Conservation (phyloP, 202 grass and related monocot genomes). For the Setaria italica region DNA sequence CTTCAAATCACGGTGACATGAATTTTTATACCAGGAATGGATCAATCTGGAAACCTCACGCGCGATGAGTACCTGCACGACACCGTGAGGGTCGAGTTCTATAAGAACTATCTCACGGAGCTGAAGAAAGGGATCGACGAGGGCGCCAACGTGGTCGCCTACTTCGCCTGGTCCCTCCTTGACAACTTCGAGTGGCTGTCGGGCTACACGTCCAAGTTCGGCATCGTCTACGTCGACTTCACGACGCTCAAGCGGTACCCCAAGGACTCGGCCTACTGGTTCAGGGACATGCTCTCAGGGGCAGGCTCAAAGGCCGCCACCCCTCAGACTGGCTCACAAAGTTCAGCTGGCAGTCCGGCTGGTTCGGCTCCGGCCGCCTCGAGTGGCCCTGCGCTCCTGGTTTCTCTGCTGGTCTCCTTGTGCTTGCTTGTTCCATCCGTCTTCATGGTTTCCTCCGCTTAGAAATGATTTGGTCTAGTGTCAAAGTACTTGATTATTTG, state of each 20-base stretch:
- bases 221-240: conserved; percentile 83
- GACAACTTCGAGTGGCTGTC: conserved; percentile 94
- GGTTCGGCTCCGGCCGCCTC: conserved; percentile 36
- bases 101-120: conserved; percentile 75
- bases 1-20: conserved; percentile 9
- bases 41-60: conserved; percentile 73
- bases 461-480: neutral
- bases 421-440: conserved; percentile 42
- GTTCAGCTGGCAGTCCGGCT: neutral
- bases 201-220: conserved; percentile 86
- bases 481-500: neutral
- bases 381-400: conserved; percentile 1
- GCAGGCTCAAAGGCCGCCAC: conserved; percentile 21
- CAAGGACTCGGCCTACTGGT: conserved; percentile 86
- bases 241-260: conserved; percentile 69
- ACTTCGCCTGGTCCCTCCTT: conserved; percentile 86
- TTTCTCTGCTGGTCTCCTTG: conserved; percentile 47
- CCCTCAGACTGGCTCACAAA: conserved; percentile 14
- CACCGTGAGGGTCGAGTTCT: conserved; percentile 65
- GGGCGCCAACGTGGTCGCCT: conserved; percentile 68
- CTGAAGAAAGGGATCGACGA: conserved; percentile 76
- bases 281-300: conserved; percentile 66
- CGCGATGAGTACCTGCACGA: conserved; percentile 62
- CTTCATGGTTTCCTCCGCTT: conserved; percentile 37
- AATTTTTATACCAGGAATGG: conserved; percentile 62